phyloP scores from a whole-genome alignment of 1,139 yeast genomes.

The Meyerozyma smithsonii region DNA sequence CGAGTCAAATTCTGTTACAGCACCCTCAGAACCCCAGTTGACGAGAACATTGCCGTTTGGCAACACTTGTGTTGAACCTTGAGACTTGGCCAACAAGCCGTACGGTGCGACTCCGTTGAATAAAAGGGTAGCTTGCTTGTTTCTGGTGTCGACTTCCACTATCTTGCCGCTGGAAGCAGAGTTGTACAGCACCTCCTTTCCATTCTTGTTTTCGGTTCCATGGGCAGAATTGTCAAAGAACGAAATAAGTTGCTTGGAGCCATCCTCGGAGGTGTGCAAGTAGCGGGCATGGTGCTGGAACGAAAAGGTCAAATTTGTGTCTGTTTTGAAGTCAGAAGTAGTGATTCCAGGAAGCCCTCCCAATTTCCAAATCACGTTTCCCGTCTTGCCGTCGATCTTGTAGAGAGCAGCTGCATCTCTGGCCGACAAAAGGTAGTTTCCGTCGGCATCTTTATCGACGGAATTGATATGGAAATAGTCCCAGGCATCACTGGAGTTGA shows the following conservation, averaged over 20 bases:
- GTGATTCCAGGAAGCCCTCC: conserved; percentile 24
- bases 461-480: conserved; percentile 40
- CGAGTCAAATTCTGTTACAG: conserved; percentile 28
- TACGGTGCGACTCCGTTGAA: conserved; percentile 23
- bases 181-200: conserved; percentile 18
- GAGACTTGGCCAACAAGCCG: conserved; percentile 28
- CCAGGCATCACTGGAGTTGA: conserved; percentile 33
- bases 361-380: conserved; percentile 32
- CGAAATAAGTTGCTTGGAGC: conserved; percentile 23
- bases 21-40: conserved; percentile 38
- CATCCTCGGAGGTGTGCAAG: conserved; percentile 19
- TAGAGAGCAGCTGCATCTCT: conserved; percentile 32
- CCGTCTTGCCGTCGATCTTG: conserved; percentile 30
- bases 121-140: conserved; percentile 24
- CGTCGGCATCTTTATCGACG: conserved; percentile 33
- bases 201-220: conserved; percentile 26
- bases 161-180: conserved; percentile 28
- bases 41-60: conserved; percentile 33
- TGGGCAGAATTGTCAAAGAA: conserved; percentile 36
- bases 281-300: conserved; percentile 38
- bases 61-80: conserved; percentile 33
- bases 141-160: conserved; percentile 26
- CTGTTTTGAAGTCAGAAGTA: conserved; percentile 16
- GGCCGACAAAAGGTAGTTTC: conserved; percentile 32
- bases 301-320: conserved; percentile 22